Percentiles rank a stretch among this genome's conserved stretches.
These are phyloP conservation scores for Debaryomyces sp. DNA, from an alignment of 1,139 yeast species.

Conservation along the genomic window DNA sequence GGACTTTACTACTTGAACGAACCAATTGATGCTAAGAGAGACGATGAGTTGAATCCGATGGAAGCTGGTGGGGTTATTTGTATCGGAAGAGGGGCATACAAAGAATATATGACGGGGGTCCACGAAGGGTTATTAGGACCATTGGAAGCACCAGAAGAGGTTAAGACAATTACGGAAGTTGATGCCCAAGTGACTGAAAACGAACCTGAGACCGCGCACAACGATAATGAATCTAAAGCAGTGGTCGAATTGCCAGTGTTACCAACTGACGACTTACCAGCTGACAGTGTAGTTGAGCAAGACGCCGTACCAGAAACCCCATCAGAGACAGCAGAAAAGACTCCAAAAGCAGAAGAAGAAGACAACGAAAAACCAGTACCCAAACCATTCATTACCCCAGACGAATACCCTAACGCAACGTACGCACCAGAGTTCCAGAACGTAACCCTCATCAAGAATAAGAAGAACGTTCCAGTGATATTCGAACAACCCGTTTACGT, in stretches of 20 bases:
- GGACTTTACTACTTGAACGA: slow-evolving; percentile 54
- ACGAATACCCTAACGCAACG: slow-evolving; percentile 53
- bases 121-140: slow-evolving; percentile 98
- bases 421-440: slow-evolving; percentile 65
- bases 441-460: slow-evolving; percentile 22
- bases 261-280: background rate
- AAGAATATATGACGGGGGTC: slow-evolving; percentile 86
- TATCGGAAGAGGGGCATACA: slow-evolving; percentile 93
- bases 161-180: slow-evolving; percentile 21
- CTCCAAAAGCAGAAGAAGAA: slow-evolving; percentile 28
- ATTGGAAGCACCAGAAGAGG: slow-evolving; percentile 62
- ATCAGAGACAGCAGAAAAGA: slow-evolving; percentile 33
- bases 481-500: slow-evolving; percentile 78
- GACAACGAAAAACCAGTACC: slow-evolving; percentile 50
- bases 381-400: slow-evolving; percentile 62
- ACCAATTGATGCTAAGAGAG: slow-evolving; percentile 40
- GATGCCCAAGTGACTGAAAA: slow-evolving; percentile 12
- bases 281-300: slow-evolving; percentile 11
- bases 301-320: slow-evolving; percentile 23
- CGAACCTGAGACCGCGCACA: slow-evolving; percentile 7
- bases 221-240: background rate
- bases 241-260: background rate
- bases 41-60: slow-evolving; percentile 47
- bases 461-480: slow-evolving; percentile 55
- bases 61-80: slow-evolving; percentile 86